Evolutionary conservation across 345 rosid species (phyloP).

Genomic region (Brassica juncea): DNA sequence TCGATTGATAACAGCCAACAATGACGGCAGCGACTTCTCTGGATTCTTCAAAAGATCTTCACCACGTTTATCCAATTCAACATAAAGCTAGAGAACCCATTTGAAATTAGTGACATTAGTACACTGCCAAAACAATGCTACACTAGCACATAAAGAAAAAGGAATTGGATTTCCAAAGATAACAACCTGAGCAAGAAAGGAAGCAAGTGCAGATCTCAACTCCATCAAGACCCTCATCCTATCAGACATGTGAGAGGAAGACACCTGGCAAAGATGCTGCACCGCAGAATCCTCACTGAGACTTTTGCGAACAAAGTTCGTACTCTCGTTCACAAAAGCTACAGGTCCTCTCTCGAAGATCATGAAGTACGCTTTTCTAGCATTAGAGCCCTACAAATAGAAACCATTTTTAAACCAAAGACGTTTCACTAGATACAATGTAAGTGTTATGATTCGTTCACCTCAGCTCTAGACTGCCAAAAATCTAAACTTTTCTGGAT

Average conservation of each 20-base stretch:
- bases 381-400: slow-evolving; percentile 56
- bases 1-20: slow-evolving; percentile 50
- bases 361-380: slow-evolving; percentile 71
- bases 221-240: slow-evolving; percentile 61
- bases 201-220: slow-evolving; percentile 67
- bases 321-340: slow-evolving; percentile 63
- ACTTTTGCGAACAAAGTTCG: slow-evolving; percentile 47
- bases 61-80: slow-evolving; percentile 71
- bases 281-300: slow-evolving; percentile 51
- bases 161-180: neutral
- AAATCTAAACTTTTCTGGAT: slow-evolving; percentile 73
- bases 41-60: slow-evolving; percentile 71
- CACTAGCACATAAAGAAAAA: neutral
- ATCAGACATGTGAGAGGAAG: slow-evolving; percentile 66
- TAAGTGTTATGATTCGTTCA: slow-evolving; percentile 21
- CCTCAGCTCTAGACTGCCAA: slow-evolving; percentile 85
- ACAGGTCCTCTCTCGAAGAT: slow-evolving; percentile 87
- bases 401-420: too few species aligned
- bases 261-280: slow-evolving; percentile 59
- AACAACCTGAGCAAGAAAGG: slow-evolving; percentile 85
- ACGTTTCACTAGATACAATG: too few species aligned
- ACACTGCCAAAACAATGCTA: neutral
- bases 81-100: slow-evolving; percentile 57
- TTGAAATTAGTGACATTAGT: slow-evolving; percentile 12
- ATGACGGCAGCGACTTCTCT: slow-evolving; percentile 54